phyloP scores from a whole-genome alignment of 257 asterid species.

The Penstemon barbatus region DNA sequence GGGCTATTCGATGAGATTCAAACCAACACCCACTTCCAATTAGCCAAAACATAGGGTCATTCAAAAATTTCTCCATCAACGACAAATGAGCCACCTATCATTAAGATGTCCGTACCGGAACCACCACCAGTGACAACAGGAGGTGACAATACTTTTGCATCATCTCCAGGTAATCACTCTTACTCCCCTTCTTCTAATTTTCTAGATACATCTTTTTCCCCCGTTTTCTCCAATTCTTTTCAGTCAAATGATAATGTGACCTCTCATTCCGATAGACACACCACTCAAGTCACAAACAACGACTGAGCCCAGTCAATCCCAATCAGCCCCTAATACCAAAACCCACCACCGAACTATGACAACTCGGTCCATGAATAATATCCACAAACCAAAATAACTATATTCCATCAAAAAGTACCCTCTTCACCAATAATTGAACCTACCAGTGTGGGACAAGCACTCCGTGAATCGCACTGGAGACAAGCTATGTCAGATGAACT shows the following conservation, averaged over 20 bases:
- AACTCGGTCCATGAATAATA: neutral
- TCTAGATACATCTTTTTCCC: neutral
- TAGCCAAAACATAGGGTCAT: neutral
- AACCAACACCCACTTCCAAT: neutral
- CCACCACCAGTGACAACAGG: neutral
- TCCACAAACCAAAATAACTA: neutral
- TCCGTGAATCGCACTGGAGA: neutral
- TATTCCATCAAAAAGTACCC: too few species aligned
- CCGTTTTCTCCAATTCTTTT: neutral
- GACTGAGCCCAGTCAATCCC: too few species aligned
- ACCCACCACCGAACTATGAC: neutral
- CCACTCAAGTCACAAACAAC: too few species aligned
- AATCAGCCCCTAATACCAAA: too few species aligned
- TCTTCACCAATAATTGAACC: neutral
- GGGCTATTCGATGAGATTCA: neutral
- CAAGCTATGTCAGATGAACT: slow-evolving; percentile 10
- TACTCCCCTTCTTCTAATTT: neutral
- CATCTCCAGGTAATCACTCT: neutral
- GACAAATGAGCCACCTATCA: neutral
- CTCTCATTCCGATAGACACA: neutral
- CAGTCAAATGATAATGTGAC: neutral
- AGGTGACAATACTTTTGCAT: neutral
- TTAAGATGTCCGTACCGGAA: neutral
- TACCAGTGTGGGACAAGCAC: neutral
- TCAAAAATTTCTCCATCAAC: too few species aligned